Base-by-base conservation (phyloP, 371 early-diverging fungal genomes). In the Circinella minor region DNA sequence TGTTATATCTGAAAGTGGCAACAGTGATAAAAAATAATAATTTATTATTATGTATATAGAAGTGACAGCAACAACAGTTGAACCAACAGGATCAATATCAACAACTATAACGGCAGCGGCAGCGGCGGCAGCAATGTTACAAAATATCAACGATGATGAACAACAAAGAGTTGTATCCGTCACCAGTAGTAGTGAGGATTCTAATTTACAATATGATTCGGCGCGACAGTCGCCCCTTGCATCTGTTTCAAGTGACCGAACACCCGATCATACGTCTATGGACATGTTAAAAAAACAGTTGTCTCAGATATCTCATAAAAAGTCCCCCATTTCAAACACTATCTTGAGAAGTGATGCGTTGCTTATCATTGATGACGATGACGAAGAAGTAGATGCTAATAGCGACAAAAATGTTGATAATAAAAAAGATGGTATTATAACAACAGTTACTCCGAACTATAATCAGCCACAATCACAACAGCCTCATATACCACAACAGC, bases 151-250 rank as follows among this genome's bases (percentile, higher is more conserved):
- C 43, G 43, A 43, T 43, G 47, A 66, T 14, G 18, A 55, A 18
- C 38, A 47, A 49, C 27, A 47, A 46, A 27, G 62, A 8, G 62
- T 61, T 5, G 27, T 51, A 65, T 65, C 65, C 18, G 65, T 65
- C 27, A 49, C 65, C 7, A 62, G 62, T 11, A 65, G 66, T 18
- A 70, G 70, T 49, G 65, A 65, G 17, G 70, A 70, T 61, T 70
- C 69, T 4, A 63, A 63, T 36, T 47, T 51, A n/a, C 69, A 69
- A 36, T 69, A 70, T 46, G 65, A 59, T 49, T 70, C 70, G 36
- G 70, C 70, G 6, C 65, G 47, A 11, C 70, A 70, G 60, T 65
- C 70, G 51, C 70, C 70, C 60, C 61, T 68, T 51, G 59, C 47
- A 48, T 66, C 67, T 46, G 62, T 62, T 43, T 62, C 62, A 62